Evolutionary conservation across 306 rosid genomes (phyloP).

Genomic region (Prunus kanzakura): DNA sequence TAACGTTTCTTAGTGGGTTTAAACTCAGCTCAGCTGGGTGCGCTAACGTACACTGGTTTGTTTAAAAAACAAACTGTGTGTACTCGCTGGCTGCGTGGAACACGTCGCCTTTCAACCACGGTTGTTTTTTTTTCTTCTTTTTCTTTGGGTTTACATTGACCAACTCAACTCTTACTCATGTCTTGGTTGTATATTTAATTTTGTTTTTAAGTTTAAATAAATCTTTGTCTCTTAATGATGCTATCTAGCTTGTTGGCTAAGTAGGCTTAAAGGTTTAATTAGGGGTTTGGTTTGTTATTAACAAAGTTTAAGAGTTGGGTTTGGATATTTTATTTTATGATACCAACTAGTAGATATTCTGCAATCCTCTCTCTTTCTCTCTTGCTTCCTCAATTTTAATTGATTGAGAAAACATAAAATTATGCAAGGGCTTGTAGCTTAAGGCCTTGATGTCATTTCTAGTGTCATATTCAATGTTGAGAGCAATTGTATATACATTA

Average conservation of each 20-base stretch:
- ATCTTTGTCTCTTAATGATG: not conserved
- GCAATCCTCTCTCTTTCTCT: no score
- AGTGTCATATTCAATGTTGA: no score
- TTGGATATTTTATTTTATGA: not conserved
- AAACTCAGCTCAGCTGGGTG: no score
- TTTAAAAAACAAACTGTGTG: not conserved
- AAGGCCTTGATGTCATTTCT: no score
- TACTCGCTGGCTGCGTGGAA: not conserved
- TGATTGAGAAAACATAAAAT: no score
- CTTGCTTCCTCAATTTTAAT: no score
- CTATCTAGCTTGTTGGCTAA: not conserved
- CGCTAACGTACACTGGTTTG: not conserved
- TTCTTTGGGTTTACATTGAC: not conserved
- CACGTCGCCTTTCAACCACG: not conserved
- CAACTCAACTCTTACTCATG: not conserved
- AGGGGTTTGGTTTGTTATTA: no score
- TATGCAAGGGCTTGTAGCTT: no score
- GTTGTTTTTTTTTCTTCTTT: not conserved
- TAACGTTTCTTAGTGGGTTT: not conserved
- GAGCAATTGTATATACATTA: no score
- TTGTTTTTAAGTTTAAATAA: not conserved
- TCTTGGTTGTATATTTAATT: not conserved
- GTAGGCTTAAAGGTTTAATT: not conserved
- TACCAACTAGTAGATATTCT: not conserved
- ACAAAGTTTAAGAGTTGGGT: not conserved